Evolutionary conservation across 257 asterid genomes (phyloP), one percentile per base, ranked within the genome.

Genomic region (Gynochthodes officinalis): DNA sequence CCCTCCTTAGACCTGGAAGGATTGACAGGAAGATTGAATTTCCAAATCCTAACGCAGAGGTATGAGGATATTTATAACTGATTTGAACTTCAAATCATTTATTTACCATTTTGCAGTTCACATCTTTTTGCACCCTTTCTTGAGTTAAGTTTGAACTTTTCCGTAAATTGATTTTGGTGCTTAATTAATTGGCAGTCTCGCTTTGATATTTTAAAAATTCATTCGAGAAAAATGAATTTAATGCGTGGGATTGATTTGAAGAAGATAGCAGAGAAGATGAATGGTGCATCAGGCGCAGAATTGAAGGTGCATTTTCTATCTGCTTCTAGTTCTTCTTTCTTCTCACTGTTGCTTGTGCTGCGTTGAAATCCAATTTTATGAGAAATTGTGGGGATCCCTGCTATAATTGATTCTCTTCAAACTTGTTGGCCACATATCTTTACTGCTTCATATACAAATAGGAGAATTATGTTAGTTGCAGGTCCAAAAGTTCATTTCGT

Each of bases 21-120:
- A 92, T 92, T 64, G 93, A 93, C 78, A 81, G 97, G 85, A 93
- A 93, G 79, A 93, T 93, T 69, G 97, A 93, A 75, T 93, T 93
- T 80, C 98, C 98, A 42, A 93, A 90, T 85, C 98, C 96, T 76
- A 93, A 89, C 69, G 98, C 78, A 84, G 98, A 89, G 71, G 98
- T 92, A 55, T 28, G 71, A 18, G 27, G 33, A 23, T 15, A 21
- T 42, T 14, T 52, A 35, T 9, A 23, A 39, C 53, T 35, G 7
- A 64, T 50, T 7, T 69, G 64, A 35, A n/a, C 63, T 15, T 52
- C 25, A 16, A 14, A 14, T 27, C 30, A 32, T 19, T 33, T 30
- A 35, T 28, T 62, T 63, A 28, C 54, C n/a, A n/a, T n/a, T n/a
- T 49, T 46, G 71, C n/a, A n/a, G n/a, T 33, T 59, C 23, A 21